These are phyloP conservation scores for Exophiala bonariae DNA, from an alignment of 2,329 filamentous ascomycete species.

Conservation along the genomic window DNA sequence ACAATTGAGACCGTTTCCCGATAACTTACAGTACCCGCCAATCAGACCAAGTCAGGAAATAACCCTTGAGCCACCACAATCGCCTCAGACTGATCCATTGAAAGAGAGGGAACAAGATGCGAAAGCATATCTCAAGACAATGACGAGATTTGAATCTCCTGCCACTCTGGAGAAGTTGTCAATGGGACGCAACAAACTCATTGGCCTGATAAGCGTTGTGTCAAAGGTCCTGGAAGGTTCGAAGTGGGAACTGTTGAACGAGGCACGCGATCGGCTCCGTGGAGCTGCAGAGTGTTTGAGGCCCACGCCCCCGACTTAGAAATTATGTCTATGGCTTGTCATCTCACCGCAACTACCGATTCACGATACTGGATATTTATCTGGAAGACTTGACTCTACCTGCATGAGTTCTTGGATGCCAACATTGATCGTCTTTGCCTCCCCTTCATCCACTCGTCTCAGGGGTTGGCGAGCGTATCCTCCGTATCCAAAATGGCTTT, in stretches of 20 bases:
- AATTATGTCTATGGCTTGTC: too few relatives aligned
- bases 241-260: conserved; percentile 85
- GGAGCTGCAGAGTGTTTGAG: not conserved
- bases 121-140: conserved; percentile 72
- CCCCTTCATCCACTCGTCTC: conserved; percentile 43
- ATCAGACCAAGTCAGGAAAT: not conserved
- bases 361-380: conserved; percentile 1
- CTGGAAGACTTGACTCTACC: not conserved
- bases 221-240: conserved; percentile 76
- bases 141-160: conserved; percentile 71
- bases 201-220: conserved; percentile 76
- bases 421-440: not conserved
- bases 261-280: conserved; percentile 75
- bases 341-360: not conserved
- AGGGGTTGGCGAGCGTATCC: conserved; percentile 73
- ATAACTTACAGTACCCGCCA: conserved; percentile 40
- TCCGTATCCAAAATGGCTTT: conserved; percentile 80
- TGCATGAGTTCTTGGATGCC: conserved; percentile 2
- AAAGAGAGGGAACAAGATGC: conserved; percentile 73
- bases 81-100: not conserved
- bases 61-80: not conserved
- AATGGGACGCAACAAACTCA: conserved; percentile 74
- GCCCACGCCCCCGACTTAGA: not conserved
- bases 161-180: conserved; percentile 71
- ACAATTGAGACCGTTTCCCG: conserved; percentile 53